Percentiles rank a stretch among this genome's conserved stretches.
These are phyloP conservation scores for Calonectria ilicicola DNA, from an alignment of 2,329 filamentous ascomycete genomes.

Conservation along the genomic window DNA sequence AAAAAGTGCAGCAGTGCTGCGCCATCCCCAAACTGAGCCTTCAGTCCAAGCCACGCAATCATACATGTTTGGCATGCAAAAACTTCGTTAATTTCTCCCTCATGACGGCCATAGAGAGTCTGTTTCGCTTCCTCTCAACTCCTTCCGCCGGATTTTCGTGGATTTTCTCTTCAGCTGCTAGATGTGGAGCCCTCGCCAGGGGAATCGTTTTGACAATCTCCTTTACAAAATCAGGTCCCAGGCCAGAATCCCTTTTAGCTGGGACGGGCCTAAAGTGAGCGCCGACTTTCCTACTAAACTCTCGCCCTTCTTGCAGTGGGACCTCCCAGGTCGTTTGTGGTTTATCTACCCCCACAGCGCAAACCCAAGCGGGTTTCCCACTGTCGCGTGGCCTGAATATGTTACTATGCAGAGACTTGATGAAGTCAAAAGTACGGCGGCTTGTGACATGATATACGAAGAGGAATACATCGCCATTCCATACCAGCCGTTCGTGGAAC, in stretches of 20 bases:
- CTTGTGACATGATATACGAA: not conserved
- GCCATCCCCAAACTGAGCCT: not conserved
- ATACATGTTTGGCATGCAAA: not conserved
- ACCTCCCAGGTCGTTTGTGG: not conserved
- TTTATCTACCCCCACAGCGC: not conserved
- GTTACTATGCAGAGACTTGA: not conserved
- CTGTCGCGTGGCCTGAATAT: not conserved
- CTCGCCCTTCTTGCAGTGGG: not conserved
- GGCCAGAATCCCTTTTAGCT: not conserved
- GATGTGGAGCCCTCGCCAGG: not conserved
- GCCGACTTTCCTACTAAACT: not conserved
- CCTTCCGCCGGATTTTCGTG: not conserved
- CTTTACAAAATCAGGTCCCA: not conserved
- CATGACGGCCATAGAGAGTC: not conserved
- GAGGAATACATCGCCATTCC: not conserved
- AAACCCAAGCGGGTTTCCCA: not conserved
- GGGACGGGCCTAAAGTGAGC: not conserved
- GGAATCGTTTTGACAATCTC: not conserved
- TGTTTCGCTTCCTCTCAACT: not conserved
- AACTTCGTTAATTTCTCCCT: not conserved
- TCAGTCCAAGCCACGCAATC: not conserved
- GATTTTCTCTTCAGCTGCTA: not conserved
- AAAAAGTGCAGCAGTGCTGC: not conserved
- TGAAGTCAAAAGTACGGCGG: not conserved
- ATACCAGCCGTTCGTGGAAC: not conserved